Evolutionary conservation across 768 basidiomycete species (phyloP).

Genomic region (Crepidotus variabilis): DNA sequence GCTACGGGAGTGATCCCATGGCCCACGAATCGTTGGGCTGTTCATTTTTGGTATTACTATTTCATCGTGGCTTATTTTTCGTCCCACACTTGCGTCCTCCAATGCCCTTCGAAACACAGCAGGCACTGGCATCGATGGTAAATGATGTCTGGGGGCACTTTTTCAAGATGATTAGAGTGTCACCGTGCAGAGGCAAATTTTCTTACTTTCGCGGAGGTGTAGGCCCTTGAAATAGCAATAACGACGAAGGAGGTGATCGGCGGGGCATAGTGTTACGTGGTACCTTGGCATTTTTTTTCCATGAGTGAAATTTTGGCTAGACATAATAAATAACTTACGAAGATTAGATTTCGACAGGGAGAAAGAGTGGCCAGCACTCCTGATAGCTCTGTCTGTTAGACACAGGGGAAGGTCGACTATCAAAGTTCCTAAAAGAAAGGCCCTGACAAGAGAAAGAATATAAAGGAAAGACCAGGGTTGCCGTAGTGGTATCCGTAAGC

Average conservation of each 20-base stretch:
- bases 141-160: slow-evolving; percentile 55
- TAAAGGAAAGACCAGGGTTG: background rate
- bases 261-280: slow-evolving; percentile 46
- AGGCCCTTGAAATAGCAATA: slow-evolving; percentile 59
- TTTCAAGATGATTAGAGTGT: slow-evolving; percentile 8
- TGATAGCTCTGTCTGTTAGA: background rate
- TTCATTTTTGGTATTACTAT: slow-evolving; percentile 4
- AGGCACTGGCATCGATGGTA: slow-evolving; percentile 65
- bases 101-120: slow-evolving; percentile 33
- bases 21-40: slow-evolving; percentile 35
- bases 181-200: background rate
- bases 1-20: slow-evolving; percentile 56
- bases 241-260: slow-evolving; percentile 63
- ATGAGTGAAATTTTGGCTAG: background rate
- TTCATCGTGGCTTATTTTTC: background rate
- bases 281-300: background rate
- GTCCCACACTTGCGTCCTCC: slow-evolving; percentile 4
- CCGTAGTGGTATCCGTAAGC: background rate
- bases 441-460: background rate
- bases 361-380: slow-evolving; percentile 1
- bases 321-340: too few species aligned
- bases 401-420: background rate
- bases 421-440: background rate
- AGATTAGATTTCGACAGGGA: background rate
- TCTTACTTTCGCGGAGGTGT: slow-evolving; percentile 51